Evolutionary conservation across 1,284 basidiomycete genomes (phyloP).

Genomic region (Clitocybe nebularis): DNA sequence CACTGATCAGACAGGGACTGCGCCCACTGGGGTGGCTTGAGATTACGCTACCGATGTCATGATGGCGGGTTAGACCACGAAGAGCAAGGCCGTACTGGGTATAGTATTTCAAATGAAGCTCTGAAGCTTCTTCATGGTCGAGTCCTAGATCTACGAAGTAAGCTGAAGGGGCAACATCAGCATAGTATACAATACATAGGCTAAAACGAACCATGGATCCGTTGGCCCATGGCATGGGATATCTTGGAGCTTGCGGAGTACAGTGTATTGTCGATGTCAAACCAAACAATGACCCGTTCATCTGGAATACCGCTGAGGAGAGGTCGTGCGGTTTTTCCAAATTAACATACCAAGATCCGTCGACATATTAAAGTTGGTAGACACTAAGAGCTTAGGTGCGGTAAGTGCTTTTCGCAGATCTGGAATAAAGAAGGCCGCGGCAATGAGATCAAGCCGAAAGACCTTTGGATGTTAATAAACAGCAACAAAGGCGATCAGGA

Average conservation of each 20-base stretch:
- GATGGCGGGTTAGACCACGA: slow-evolving; percentile 76
- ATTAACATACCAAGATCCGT: slow-evolving; percentile 7
- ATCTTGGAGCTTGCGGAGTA: slow-evolving; percentile 77
- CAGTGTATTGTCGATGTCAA: slow-evolving; percentile 87
- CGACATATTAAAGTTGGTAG: too few relatives aligned
- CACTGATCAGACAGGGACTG: background rate
- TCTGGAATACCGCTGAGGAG: slow-evolving; percentile 32
- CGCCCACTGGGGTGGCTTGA: slow-evolving; percentile 2
- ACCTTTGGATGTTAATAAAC: too few relatives aligned
- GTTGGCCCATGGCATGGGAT: slow-evolving; percentile 75
- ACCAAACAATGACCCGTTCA: slow-evolving; percentile 64
- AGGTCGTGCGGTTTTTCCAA: too few relatives aligned
- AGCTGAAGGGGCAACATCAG: slow-evolving; percentile 34
- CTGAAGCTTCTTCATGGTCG: slow-evolving; percentile 63
- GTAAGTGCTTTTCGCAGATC: too few relatives aligned
- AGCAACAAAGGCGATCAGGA: too few relatives aligned
- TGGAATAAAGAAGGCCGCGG: too few relatives aligned
- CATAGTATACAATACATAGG: too few relatives aligned
- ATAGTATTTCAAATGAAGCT: slow-evolving; percentile 76
- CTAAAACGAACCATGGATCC: slow-evolving; percentile 62
- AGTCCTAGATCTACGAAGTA: slow-evolving; percentile 77
- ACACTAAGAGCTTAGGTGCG: too few relatives aligned
- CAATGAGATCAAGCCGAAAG: too few relatives aligned
- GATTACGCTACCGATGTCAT: slow-evolving; percentile 61
- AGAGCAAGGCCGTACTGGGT: slow-evolving; percentile 82